Evolutionary conservation across 257 asterid species (phyloP).

Genomic region (Anisodus acutangulus): DNA sequence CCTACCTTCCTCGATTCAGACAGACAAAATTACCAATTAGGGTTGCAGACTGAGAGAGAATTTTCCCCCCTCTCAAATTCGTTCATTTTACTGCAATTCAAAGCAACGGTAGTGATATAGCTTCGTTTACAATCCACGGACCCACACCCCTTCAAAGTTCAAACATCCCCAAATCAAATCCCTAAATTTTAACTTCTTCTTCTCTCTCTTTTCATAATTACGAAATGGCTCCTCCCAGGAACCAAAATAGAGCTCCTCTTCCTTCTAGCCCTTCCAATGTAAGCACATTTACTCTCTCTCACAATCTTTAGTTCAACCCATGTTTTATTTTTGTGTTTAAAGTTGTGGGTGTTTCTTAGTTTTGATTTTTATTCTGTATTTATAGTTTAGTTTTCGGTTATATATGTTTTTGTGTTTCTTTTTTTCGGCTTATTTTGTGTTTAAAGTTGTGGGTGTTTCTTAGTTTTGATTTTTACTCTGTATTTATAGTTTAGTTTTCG

Average conservation of each 20-base stretch:
- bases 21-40: constrained; percentile 28
- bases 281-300: constrained; percentile 24
- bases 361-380: neutral
- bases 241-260: constrained; percentile 49
- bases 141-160: constrained; percentile 39
- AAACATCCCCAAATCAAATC: neutral
- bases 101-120: constrained; percentile 64
- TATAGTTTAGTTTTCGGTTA: too few species aligned
- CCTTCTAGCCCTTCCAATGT: constrained; percentile 54
- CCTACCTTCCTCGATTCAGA: constrained; percentile 34
- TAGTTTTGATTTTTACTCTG: neutral
- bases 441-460: neutral
- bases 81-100: constrained; percentile 58
- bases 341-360: neutral
- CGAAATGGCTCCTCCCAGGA: constrained; percentile 48
- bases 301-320: neutral
- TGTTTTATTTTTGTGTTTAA: neutral
- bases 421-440: too few species aligned
- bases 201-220: constrained; percentile 30
- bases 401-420: too few species aligned
- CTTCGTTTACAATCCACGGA: constrained; percentile 48
- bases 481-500: neutral
- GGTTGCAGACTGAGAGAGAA: neutral
- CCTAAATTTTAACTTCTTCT: constrained; percentile 24
- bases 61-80: constrained; percentile 5